Conservation (phyloP, 2,329 filamentous ascomycete species). For the Periconia macrospinosa region DNA sequence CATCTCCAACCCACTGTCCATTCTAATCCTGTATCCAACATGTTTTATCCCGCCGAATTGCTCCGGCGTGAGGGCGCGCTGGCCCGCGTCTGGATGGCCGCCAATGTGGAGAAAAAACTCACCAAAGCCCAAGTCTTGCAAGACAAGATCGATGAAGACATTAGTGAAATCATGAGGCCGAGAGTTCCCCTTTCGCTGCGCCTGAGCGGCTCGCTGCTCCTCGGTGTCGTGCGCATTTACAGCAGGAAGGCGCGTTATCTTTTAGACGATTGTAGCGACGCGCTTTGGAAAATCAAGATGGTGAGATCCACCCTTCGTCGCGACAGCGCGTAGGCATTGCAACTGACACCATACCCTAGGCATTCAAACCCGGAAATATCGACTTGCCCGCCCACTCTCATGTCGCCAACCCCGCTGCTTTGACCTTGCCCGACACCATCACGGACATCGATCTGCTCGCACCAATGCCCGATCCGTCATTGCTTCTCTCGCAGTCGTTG, state of each 20-base stretch:
- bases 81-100: conserved; percentile 96
- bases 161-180: conserved; percentile 88
- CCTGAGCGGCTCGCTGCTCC: conserved; percentile 87
- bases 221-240: conserved; percentile 97
- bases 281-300: conserved; percentile 98
- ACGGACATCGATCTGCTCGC: conserved; percentile 89
- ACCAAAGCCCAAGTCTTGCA: conserved; percentile 95
- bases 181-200: conserved; percentile 95
- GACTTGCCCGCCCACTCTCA: conserved; percentile 81
- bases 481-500: conserved; percentile 71
- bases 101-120: conserved; percentile 97
- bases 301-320: conserved; percentile 50
- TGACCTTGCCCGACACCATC: conserved; percentile 88
- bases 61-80: conserved; percentile 95
- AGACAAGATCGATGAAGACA: conserved; percentile 91
- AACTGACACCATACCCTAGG: conserved; percentile 56
- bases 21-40: conserved; percentile 46
- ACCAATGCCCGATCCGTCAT: conserved; percentile 76
- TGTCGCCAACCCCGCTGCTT: conserved; percentile 78
- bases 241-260: conserved; percentile 95
- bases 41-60: conserved; percentile 98
- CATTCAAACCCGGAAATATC: conserved; percentile 94
- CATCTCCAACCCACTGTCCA: conserved; percentile 5
- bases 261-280: conserved; percentile 96
- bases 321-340: conserved; percentile 20